Conservation (phyloP, 2,329 filamentous ascomycete species). For the Chaetomium sp. region DNA sequence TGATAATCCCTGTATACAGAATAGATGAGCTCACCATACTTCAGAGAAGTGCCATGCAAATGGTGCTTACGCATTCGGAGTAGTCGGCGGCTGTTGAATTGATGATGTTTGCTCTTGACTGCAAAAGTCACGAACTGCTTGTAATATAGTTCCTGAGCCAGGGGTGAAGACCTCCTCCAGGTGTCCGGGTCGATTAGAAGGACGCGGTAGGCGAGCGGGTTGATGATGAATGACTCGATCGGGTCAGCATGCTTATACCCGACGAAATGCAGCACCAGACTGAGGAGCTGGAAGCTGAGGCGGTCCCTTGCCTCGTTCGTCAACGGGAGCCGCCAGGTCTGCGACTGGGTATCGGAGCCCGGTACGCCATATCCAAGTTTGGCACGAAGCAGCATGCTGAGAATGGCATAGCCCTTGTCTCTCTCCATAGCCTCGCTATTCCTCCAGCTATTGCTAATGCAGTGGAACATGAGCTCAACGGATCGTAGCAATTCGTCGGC, state of each 20-base stretch:
- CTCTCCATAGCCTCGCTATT: constrained; percentile 98
- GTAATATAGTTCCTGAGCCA: constrained; percentile 88
- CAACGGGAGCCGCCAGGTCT: constrained; percentile 48
- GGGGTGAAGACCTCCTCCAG: constrained; percentile 77
- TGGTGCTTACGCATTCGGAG: constrained; percentile 78
- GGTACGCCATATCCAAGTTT: constrained; percentile 66
- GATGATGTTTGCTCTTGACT: constrained; percentile 84
- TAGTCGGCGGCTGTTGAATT: constrained; percentile 86
- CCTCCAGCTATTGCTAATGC: constrained; percentile 88
- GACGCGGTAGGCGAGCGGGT: constrained; percentile 90
- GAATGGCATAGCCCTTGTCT: constrained; percentile 88
- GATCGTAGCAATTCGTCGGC: constrained; percentile 73
- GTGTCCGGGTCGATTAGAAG: constrained; percentile 90
- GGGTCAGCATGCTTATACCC: constrained; percentile 82
- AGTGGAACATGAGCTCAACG: constrained; percentile 81
- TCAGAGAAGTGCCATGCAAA: background rate
- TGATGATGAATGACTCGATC: constrained; percentile 89
- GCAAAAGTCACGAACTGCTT: constrained; percentile 88
- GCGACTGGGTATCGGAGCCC: constrained; percentile 40
- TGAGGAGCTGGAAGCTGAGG: constrained; percentile 66
- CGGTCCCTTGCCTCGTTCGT: constrained; percentile 57
- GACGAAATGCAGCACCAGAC: constrained; percentile 79
- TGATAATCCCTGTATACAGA: constrained; percentile 73
- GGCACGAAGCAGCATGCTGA: constrained; percentile 79
- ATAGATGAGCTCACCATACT: constrained; percentile 26